Evolutionary conservation across 148 eudicot genomes (phyloP).

Genomic region (Heliosperma pusillum): DNA sequence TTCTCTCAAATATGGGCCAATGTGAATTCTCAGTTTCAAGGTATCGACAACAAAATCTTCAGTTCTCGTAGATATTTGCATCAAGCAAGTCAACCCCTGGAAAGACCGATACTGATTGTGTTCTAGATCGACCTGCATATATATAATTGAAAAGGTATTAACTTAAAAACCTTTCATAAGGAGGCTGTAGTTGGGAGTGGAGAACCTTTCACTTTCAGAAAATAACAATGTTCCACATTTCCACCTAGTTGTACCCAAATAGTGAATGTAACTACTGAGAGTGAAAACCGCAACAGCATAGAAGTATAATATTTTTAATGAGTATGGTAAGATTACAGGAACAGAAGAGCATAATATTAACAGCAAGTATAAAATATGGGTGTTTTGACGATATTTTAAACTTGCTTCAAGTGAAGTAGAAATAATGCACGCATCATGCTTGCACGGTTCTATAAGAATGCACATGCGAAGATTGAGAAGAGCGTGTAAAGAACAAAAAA

Average conservation of each 20-base stretch:
- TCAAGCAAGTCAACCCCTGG: conserved; percentile 93
- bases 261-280: neutral
- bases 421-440: neutral
- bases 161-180: neutral
- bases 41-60: conserved; percentile 97
- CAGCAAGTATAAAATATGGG: no score
- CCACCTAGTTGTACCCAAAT: neutral
- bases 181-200: neutral
- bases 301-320: neutral
- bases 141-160: neutral
- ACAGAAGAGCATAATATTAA: neutral
- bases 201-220: neutral
- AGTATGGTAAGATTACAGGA: neutral
- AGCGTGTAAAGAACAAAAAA: neutral
- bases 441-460: neutral
- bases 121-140: conserved; percentile 82
- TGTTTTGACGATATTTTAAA: no score
- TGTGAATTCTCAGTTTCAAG: conserved; percentile 71
- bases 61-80: conserved; percentile 96
- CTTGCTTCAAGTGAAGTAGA: no score
- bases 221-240: neutral
- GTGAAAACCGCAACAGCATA: neutral
- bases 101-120: conserved; percentile 92
- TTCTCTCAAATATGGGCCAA: conserved; percentile 91
- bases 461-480: neutral